These are phyloP conservation scores for Exophiala spinifera DNA, from an alignment of 2,329 filamentous ascomycete species.

Conservation along the genomic window DNA sequence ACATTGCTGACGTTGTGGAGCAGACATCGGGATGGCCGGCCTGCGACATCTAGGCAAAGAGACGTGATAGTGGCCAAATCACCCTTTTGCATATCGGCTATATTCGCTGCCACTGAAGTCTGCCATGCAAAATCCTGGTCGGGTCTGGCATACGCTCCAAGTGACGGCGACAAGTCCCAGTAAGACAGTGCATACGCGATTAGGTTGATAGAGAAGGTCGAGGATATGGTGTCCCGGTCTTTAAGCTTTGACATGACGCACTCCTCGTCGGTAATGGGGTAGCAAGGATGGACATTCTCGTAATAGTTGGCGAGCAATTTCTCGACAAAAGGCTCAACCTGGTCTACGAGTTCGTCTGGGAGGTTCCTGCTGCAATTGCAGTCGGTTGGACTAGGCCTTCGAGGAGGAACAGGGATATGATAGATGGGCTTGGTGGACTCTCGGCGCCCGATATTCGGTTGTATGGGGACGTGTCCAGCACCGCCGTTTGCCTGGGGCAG, in stretches of 20 bases:
- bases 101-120: constrained; percentile 57
- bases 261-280: constrained; percentile 58
- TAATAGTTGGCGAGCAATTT: constrained; percentile 55
- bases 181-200: constrained; percentile 59
- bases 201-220: constrained; percentile 55
- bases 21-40: constrained; percentile 45
- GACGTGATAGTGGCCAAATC: constrained; percentile 58
- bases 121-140: constrained; percentile 63
- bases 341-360: constrained; percentile 55
- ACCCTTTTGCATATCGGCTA: constrained; percentile 55
- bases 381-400: constrained; percentile 39
- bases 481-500: constrained; percentile 43
- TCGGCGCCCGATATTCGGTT: constrained; percentile 36
- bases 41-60: constrained; percentile 58
- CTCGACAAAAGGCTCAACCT: constrained; percentile 54
- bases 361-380: constrained; percentile 48
- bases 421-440: constrained; percentile 39
- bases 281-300: constrained; percentile 56
- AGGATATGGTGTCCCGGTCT: constrained; percentile 49
- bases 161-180: constrained; percentile 51
- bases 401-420: constrained; percentile 35
- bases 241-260: constrained; percentile 53
- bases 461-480: constrained; percentile 25
- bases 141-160: constrained; percentile 49
- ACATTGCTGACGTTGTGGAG: constrained; percentile 51